phyloP scores from a whole-genome alignment of 179 eudicot genomes.

The Beta corolliflora region DNA sequence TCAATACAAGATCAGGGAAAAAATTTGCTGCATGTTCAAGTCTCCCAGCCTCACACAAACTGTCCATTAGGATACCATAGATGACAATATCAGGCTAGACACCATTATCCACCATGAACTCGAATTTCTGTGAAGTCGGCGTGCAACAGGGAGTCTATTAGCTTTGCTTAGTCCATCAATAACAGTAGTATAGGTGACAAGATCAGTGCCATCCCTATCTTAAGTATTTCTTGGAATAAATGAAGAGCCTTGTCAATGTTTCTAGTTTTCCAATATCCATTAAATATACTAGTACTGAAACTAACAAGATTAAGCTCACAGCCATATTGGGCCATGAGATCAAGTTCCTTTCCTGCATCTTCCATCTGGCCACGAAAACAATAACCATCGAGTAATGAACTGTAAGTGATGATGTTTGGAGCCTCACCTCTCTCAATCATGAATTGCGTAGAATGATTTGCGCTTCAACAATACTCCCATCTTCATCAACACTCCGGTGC shows the following conservation, averaged over 20 bases:
- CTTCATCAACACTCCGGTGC: slow-evolving; percentile 31
- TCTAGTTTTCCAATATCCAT: neutral
- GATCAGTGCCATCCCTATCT: neutral
- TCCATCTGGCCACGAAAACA: neutral
- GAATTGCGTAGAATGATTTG: slow-evolving; percentile 15
- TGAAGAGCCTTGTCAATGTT: neutral
- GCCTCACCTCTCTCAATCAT: slow-evolving; percentile 33
- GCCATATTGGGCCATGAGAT: neutral
- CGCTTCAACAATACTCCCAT: slow-evolving; percentile 29
- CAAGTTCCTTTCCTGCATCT: neutral
- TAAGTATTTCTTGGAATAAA: neutral
- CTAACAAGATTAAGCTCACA: neutral
- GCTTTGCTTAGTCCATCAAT: neutral
- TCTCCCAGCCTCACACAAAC: neutral
- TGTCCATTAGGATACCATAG: slow-evolving; percentile 7
- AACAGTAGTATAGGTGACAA: neutral
- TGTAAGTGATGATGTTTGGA: slow-evolving; percentile 2
- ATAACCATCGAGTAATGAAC: neutral
- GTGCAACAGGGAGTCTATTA: neutral
- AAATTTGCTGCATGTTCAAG: neutral
- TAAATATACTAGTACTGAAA: neutral
- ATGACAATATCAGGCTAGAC: slow-evolving; percentile 17
- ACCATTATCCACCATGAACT: slow-evolving; percentile 10
- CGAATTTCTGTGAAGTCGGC: no score
- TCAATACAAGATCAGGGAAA: neutral